Base-by-base conservation (phyloP, 768 basidiomycete genomes). In the Kwoniella dejecticola region DNA sequence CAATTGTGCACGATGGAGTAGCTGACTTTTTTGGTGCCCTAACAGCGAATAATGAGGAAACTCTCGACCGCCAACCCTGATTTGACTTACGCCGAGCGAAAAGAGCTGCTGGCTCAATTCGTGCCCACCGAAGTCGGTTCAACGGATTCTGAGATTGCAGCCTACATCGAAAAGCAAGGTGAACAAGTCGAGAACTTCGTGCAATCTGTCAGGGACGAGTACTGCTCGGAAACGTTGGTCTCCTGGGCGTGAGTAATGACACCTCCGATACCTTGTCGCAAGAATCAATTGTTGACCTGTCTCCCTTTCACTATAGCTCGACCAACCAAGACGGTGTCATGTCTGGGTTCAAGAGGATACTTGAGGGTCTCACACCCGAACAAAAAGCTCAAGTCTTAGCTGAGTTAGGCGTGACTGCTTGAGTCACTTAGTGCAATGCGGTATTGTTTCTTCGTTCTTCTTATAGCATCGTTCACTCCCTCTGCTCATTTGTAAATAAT, bases 21-120 rank as follows among this genome's bases (percentile, higher is more conserved):
- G n/a, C n/a, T n/a, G n/a, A n/a, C n/a, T n/a, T n/a, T n/a, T n/a
- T n/a, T n/a, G 52, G 36, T 54, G 31, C 38, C 41, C 12, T 26
- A 30, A 17, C 21, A 68, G 82, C 83, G 42, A 81, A 83, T 78
- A 57, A 68, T 77, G 70, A 69, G 69, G 62, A 76, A 75, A 62
- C 82, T 96, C 44, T 82, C 84, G 4, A 84, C 85, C 48, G 88
- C 89, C 19, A 87, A 86, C 70, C 91, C 94, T 3, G 84, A 84
- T 31, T 81, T 89, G 1, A 82, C 86, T 8, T 81, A 82, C 27
- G 85, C 89, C 49, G 87, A 90, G 66, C 86, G 89, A 42, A 80
- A 82, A 21, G 84, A 82, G 48, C 77, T 91, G 4, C 78, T 96
- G 56, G 80, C 86, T 67, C 84, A 84, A 5, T 80, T 93, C 38